A percentile compares a stretch with the other conserved stretches of the same genome.
Conservation (phyloP, 176 grass and related monocot genomes). For the Leersia perrieri region DNA sequence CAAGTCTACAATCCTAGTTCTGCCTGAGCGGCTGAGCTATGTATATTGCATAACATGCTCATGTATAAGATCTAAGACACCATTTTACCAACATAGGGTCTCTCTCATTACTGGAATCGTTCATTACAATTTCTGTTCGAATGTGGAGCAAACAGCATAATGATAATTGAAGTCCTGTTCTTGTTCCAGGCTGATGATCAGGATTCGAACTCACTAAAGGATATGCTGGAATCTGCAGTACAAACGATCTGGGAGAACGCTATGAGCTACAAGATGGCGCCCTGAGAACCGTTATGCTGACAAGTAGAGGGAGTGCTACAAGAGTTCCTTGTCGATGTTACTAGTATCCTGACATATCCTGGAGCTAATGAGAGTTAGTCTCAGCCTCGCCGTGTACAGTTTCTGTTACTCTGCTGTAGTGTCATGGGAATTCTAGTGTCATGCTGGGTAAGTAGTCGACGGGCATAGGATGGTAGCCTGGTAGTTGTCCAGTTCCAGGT, state of each 20-base stretch:
- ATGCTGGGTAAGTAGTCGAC: not conserved
- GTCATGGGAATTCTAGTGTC: not conserved
- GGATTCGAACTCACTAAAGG: conserved; percentile 1
- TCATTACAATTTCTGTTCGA: not conserved
- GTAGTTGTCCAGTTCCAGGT: too few relatives aligned
- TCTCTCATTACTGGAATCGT: not conserved
- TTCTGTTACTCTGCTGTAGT: not conserved
- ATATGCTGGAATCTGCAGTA: conserved; percentile 36
- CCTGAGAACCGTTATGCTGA: not conserved
- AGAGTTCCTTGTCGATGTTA: not conserved
- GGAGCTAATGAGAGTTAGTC: not conserved
- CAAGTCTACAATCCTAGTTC: not conserved
- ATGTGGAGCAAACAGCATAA: not conserved
- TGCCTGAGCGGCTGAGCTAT: too few relatives aligned
- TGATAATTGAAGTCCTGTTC: not conserved
- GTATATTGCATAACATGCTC: not conserved
- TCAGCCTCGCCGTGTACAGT: not conserved
- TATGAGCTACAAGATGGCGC: conserved; percentile 17
- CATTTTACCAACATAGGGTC: not conserved
- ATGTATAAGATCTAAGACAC: not conserved
- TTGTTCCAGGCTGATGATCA: conserved; percentile 11
- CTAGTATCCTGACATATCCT: not conserved
- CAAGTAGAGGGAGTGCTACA: not conserved
- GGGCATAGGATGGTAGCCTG: not conserved
- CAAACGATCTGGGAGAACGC: conserved; percentile 34